Evolutionary conservation across 306 rosid species (phyloP).

Genomic region (Begonia loranthoides): DNA sequence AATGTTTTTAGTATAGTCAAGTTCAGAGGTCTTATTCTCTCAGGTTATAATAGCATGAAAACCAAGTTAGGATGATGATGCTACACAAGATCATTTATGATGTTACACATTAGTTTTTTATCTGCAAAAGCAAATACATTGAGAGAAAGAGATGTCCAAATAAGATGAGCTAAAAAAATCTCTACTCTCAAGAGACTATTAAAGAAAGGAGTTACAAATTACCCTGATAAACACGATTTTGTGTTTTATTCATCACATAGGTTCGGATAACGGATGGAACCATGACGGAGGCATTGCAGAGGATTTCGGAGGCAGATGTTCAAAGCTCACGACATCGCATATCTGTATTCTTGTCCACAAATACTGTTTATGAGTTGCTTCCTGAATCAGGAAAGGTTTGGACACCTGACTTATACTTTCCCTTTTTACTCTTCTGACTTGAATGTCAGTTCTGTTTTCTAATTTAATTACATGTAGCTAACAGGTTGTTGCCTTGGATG

Average conservation of each 20-base stretch:
- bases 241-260: neutral
- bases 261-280: neutral
- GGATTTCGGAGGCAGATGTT: conserved; percentile 38
- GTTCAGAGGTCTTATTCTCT: neutral
- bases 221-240: too few relatives aligned
- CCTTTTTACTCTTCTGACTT: neutral
- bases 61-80: neutral
- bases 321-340: conserved; percentile 54
- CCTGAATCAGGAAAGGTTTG: conserved; percentile 97
- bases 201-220: too few relatives aligned
- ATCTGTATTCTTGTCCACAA: conserved; percentile 47
- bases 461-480: conserved; percentile 1
- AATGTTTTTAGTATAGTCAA: neutral
- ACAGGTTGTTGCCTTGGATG: conserved; percentile 68
- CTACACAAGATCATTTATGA: neutral
- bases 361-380: conserved; percentile 65
- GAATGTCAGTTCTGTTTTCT: neutral
- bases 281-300: conserved; percentile 45
- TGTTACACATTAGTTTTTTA: too few relatives aligned
- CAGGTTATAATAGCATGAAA: neutral
- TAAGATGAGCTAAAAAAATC: too few relatives aligned
- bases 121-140: too few relatives aligned
- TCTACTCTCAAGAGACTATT: too few relatives aligned
- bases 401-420: conserved; percentile 14
- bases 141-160: too few relatives aligned